Base-by-base conservation (phyloP, 192 early-diverging fungal species). In the Coemansia sp. region DNA sequence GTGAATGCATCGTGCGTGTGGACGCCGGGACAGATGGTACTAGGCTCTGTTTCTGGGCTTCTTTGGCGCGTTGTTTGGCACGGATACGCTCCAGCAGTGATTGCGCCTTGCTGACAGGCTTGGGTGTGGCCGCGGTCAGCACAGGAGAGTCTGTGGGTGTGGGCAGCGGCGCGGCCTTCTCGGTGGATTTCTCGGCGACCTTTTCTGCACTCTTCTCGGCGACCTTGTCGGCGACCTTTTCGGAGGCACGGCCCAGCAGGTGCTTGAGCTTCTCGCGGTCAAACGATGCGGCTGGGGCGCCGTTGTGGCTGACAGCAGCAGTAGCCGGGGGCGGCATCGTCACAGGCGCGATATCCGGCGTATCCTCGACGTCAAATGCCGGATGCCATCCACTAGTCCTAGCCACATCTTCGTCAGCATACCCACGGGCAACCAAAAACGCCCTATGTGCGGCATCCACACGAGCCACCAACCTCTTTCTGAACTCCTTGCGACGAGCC, bases 51-150 rank as follows among this genome's bases (percentile, higher is more conserved):
- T 61, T 31, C 50, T 56, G 30, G 18, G 32, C 48, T 30, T 78
- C 76, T 16, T 67, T 69, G 25, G 72, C 68, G 11, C 68, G 69
- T 50, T 84, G 76, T 56, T 84, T 84, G 6, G 64, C 76, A 38
- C 82, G 82, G 52, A 84, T 84, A 0, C 82, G 82, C 20, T 79
- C 82, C 7, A 84, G 60, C 25, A 84, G 66, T 22, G 67, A 63
- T 16, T 63, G 52, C 7, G 73, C 78, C 8, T 34, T 22, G 1
- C 63, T 34, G 12, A 58, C 40, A 3, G 67, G 67, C 6, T 48
- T 54, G 18, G 54, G 54, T 16, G 56, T 54, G 51, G 18, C 18
- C 22, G 22, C 2, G 51, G 51, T 25, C 20, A 77, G 42, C 6
- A 61, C 30, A 0, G 75, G 75, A 30, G 75, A 77, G 48, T 68